Conservation (phyloP, 805 yeast species). For the Suhomyces kilbournensis region DNA sequence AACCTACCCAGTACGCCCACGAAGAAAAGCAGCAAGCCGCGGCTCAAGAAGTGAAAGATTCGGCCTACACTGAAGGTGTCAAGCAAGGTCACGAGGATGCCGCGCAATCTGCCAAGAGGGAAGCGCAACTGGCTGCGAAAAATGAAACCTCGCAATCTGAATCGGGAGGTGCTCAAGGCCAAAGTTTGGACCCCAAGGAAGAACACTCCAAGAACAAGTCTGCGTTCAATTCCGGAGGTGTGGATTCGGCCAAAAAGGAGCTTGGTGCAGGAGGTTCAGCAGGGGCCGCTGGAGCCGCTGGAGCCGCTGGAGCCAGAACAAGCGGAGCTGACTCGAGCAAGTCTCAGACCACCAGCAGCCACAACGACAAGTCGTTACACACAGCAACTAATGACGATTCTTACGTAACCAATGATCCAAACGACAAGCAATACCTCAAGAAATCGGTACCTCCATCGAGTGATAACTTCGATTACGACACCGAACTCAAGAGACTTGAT, state of each 20-base stretch:
- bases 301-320: neutral
- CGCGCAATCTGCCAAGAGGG: conserved; percentile 11
- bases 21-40: conserved; percentile 10
- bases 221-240: conserved; percentile 27
- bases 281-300: conserved; percentile 12
- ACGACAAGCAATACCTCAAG: neutral
- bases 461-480: conserved; percentile 19
- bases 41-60: conserved; percentile 6
- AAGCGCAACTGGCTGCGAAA: conserved; percentile 1
- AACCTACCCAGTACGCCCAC: conserved; percentile 18
- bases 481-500: conserved; percentile 22
- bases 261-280: conserved; percentile 12
- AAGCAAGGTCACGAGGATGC: conserved; percentile 13
- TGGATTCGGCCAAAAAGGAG: conserved; percentile 17
- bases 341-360: neutral
- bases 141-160: neutral
- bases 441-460: conserved; percentile 12
- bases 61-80: conserved; percentile 13
- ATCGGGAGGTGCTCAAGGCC: neutral
- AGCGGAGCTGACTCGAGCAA: neutral
- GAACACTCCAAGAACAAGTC: conserved; percentile 32
- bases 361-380: neutral
- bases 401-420: neutral
- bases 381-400: neutral
- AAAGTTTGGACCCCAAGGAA: conserved; percentile 18